Evolutionary conservation across 371 early-diverging fungal species (phyloP).

Genomic region (Rhizopus stolonifer): DNA sequence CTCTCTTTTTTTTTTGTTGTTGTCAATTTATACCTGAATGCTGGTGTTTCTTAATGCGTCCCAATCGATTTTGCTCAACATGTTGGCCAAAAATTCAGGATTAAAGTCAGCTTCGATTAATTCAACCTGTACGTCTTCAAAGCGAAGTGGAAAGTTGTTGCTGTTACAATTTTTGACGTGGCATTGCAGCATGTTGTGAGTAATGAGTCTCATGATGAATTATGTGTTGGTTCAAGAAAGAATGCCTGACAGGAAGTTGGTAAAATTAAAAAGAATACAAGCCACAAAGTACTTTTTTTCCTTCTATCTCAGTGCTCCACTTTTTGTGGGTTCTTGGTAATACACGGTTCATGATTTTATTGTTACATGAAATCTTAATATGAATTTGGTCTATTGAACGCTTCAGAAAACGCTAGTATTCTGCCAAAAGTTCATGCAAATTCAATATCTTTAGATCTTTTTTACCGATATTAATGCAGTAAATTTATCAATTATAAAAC

Average conservation of each 20-base stretch:
- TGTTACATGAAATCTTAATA: too few relatives aligned
- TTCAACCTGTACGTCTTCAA: constrained; percentile 85
- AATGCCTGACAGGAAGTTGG: background rate
- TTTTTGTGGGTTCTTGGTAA: too few relatives aligned
- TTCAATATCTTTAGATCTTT: too few relatives aligned
- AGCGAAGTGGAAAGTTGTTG: constrained; percentile 86
- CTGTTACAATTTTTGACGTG: constrained; percentile 91
- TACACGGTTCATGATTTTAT: too few relatives aligned
- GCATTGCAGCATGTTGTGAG: constrained; percentile 98
- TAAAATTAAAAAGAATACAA: constrained; percentile 1
- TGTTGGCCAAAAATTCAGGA: constrained; percentile 78
- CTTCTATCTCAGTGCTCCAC: background rate
- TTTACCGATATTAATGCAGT: too few relatives aligned
- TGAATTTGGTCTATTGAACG: too few relatives aligned
- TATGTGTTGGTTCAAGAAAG: background rate
- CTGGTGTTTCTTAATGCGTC: constrained; percentile 75
- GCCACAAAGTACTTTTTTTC: constrained; percentile 2
- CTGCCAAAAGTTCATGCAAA: too few relatives aligned
- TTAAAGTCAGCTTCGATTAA: constrained; percentile 83
- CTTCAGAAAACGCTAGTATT: too few relatives aligned
- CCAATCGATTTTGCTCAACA: constrained; percentile 88
- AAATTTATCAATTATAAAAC: too few relatives aligned
- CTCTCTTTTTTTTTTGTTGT: too few relatives aligned
- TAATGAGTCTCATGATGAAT: constrained; percentile 81
- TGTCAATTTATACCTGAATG: constrained; percentile 54